Conservation (phyloP, 768 basidiomycete genomes). For the Kwoniella dendrophila region DNA sequence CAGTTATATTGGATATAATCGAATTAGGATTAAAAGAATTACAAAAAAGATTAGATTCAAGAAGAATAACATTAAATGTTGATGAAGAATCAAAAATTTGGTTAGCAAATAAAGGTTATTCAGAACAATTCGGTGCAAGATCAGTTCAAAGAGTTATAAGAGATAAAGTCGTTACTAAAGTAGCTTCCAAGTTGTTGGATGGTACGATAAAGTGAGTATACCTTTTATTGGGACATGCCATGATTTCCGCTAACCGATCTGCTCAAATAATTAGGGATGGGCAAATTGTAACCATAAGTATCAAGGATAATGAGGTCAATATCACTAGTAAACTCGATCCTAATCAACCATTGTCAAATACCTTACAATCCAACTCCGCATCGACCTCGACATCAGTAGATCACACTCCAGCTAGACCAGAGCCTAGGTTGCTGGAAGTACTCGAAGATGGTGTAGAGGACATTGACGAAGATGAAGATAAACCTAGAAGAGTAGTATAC, state of each 20-base stretch:
- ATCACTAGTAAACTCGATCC: slow-evolving; percentile 32
- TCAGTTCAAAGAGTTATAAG: slow-evolving; percentile 85
- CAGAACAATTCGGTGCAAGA: slow-evolving; percentile 80
- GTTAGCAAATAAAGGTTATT: slow-evolving; percentile 78
- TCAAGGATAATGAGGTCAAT: slow-evolving; percentile 59
- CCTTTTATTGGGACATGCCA: too few species aligned
- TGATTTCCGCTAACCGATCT: background rate
- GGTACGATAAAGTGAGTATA: slow-evolving; percentile 70
- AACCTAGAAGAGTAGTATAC: slow-evolving; percentile 16
- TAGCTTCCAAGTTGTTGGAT: slow-evolving; percentile 75
- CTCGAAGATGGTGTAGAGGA: slow-evolving; percentile 36
- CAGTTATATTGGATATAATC: slow-evolving; percentile 77
- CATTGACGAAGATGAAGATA: slow-evolving; percentile 12
- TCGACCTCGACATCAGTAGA: background rate
- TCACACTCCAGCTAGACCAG: background rate
- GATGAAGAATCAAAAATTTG: slow-evolving; percentile 66
- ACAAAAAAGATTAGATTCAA: slow-evolving; percentile 64
- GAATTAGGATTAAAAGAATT: slow-evolving; percentile 75
- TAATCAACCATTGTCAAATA: background rate
- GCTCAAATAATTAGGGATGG: slow-evolving; percentile 61
- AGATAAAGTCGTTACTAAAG: slow-evolving; percentile 75
- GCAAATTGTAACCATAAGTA: slow-evolving; percentile 66
- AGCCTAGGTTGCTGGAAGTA: slow-evolving; percentile 33
- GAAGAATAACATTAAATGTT: slow-evolving; percentile 73
- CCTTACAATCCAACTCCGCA: background rate